Base-by-base conservation (phyloP, 2,329 filamentous ascomycete genomes). In the Diaporthe citriasiana region DNA sequence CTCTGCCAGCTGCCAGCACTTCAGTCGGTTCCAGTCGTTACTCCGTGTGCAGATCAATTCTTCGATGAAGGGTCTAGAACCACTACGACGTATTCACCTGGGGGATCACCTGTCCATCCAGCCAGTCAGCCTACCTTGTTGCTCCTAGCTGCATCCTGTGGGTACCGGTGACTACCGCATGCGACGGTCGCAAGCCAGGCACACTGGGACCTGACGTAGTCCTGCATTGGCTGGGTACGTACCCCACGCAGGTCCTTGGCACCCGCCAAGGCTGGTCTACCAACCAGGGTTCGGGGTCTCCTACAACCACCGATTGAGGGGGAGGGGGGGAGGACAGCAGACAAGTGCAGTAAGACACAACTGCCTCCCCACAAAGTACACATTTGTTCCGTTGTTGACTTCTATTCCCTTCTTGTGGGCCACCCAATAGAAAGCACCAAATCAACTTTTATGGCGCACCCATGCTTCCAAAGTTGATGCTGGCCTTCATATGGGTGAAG, bases 171-270 rank as follows among this genome's bases (percentile, higher is more conserved):
- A 40, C 15, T 33, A 57, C 30, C 55, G 35, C 35, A 38, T 12
- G 10, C 38, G 38, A 38, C 38, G 5, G 38, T 38, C n/a, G n/a
- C 60, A 17, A 25, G 57, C 60, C 60, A 66, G 60, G 60, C 13
- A 38, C 63, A 33, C 63, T 53, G 33, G 1, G 47, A 38, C 60
- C 63, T 68, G 63, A 68, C 63, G 63, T 68, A 22, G 63, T 53
- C 47, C 13, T 22, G 63, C 63, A 51, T 40, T 1, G 3, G 55
- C 17, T 15, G 22, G 22, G 30, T 51, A 66, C 63, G 22, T 33
- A 25, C 40, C 38, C 25, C 7, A 15, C n/a, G n/a, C 12, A n/a
- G 13, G 19, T n/a, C 10, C 33, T 27, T n/a, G 10, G 19, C 15
- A 3, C 8, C 30, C 30, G 4, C n/a, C 57, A 17, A 40, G 33